phyloP scores from a whole-genome alignment of 2,329 filamentous ascomycete genomes.

The Karstenula rhodostoma region DNA sequence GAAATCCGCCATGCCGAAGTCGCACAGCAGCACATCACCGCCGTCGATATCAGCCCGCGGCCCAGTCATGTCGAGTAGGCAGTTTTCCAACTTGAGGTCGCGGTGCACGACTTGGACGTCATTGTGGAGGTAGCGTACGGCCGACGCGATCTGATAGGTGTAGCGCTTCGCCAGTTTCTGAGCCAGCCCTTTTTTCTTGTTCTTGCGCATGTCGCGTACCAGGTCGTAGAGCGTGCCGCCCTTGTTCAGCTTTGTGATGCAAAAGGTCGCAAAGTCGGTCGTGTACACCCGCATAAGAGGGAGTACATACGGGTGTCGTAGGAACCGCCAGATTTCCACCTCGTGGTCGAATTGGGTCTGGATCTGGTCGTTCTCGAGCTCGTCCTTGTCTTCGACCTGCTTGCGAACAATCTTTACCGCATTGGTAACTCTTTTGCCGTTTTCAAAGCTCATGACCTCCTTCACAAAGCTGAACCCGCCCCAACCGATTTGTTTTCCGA shows the following conservation, averaged over 20 bases:
- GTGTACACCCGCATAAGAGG: conserved; percentile 70
- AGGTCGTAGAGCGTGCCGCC: conserved; percentile 72
- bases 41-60: conserved; percentile 58
- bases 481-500: conserved; percentile 71
- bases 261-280: conserved; percentile 73
- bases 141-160: conserved; percentile 68
- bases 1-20: conserved; percentile 76
- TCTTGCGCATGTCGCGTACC: conserved; percentile 61
- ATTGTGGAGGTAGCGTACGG: conserved; percentile 72
- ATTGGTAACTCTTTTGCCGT: conserved; percentile 61
- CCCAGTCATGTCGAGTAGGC: conserved; percentile 65
- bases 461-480: conserved; percentile 74
- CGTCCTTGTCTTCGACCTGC: conserved; percentile 61
- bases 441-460: conserved; percentile 69
- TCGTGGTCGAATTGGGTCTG: conserved; percentile 75
- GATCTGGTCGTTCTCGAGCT: conserved; percentile 69
- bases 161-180: conserved; percentile 65
- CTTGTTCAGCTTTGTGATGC: conserved; percentile 70
- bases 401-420: conserved; percentile 75
- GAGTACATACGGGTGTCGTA: conserved; percentile 69
- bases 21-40: conserved; percentile 68
- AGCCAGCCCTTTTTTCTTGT: conserved; percentile 55
- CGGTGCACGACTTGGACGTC: conserved; percentile 72
- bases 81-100: conserved; percentile 75
- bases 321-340: conserved; percentile 71